Base-by-base conservation (phyloP, 371 early-diverging fungal genomes). In the Rhizopus sp. region DNA sequence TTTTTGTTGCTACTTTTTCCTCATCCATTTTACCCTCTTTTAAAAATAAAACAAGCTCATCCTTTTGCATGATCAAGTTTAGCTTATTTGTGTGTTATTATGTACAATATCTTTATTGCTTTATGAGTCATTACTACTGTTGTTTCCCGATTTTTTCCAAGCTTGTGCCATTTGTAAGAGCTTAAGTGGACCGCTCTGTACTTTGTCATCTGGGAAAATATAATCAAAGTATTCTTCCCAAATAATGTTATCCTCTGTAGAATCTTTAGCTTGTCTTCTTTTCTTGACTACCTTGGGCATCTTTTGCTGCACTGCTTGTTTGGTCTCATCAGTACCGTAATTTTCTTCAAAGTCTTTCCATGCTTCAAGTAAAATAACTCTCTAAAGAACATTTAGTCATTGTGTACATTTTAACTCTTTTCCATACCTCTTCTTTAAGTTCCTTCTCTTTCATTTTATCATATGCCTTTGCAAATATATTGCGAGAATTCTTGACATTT, bases 201-300 rank as follows among this genome's bases (percentile, higher is more conserved):
- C 83, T 62, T 77, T 64, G 49, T 98, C 98, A 62, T 97, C 98
- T 15, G 98, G 97, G 81, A 96, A 98, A 57, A 97, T 88, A 78
- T 96, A 97, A 56, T 97, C 97, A 77, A 88, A 92, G 88, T 95
- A 97, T 80, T 98, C 98, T 69, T 97, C 98, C 89, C 89, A 86
- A 32, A 87, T 77, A 32, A 83, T 75, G 45, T 84, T 86, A 12
- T 78, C 86, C n/a, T 75, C 80, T 17, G 70, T 74, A 29, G 84
- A 84, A 31, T 84, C 85, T 4, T 72, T 75, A 13, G 80, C 78
- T 73, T 82, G 62, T 69, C 84, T 78, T 66, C 94, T 86, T 74
- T 89, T 92, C 74, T 95, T 95, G 69, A 97, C 96, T 33, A 90
- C 85, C 63, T 86, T 86, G 38, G 98, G 98, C 86, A 94, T 85